phyloP scores from a whole-genome alignment of 768 basidiomycete genomes.

The Kwoniella dendrophila region DNA sequence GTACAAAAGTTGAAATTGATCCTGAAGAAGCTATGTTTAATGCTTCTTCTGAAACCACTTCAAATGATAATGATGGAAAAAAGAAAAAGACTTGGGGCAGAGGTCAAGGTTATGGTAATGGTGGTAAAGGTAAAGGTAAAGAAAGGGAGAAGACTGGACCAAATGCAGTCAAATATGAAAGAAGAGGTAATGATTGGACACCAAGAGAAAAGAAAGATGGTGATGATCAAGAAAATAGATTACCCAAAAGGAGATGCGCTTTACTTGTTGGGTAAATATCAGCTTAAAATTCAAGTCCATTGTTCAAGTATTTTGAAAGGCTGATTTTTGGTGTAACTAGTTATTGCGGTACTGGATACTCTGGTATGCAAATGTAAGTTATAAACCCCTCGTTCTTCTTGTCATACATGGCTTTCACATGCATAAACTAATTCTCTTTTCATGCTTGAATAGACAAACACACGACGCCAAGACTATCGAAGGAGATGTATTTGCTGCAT shows the following conservation, averaged over 20 bases:
- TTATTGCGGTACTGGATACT: conserved; percentile 77
- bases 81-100: conserved; percentile 1
- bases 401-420: not conserved
- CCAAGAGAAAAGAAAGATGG: conserved; percentile 23
- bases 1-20: conserved; percentile 3
- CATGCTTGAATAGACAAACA: conserved; percentile 75
- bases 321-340: conserved; percentile 13
- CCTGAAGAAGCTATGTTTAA: conserved; percentile 27
- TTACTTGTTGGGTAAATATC: conserved; percentile 34
- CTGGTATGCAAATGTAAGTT: conserved; percentile 94
- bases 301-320: too few relatives aligned
- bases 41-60: not conserved
- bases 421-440: too few relatives aligned
- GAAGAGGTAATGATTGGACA: conserved; percentile 14
- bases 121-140: conserved; percentile 16
- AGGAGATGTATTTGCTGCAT: conserved; percentile 80
- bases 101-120: conserved; percentile 15
- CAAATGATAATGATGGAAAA: conserved; percentile 5
- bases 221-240: conserved; percentile 22
- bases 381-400: not conserved
- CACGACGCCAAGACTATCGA: conserved; percentile 76
- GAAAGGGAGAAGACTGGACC: conserved; percentile 10
- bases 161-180: not conserved
- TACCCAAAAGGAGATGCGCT: conserved; percentile 46
- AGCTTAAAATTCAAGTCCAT: not conserved